Percentiles rank a stretch among this genome's conserved stretches.
These are phyloP conservation scores for Scheffersomyces lignicola DNA, from an alignment of 1,139 yeast species.

Conservation along the genomic window DNA sequence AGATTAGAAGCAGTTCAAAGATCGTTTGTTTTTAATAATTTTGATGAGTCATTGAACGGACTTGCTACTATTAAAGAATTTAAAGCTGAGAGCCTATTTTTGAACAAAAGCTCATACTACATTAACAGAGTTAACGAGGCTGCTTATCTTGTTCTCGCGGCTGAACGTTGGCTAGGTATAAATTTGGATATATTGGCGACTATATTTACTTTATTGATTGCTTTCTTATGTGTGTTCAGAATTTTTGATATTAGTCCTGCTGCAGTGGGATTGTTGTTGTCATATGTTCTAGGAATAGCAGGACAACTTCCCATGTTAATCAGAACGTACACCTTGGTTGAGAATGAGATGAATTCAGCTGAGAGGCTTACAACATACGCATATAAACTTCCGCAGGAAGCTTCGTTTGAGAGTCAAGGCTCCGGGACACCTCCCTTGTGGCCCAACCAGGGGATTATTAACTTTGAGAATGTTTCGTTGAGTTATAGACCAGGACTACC, in stretches of 20 bases:
- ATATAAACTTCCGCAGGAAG: constrained; percentile 38
- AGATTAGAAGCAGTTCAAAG: constrained; percentile 44
- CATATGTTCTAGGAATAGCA: constrained; percentile 55
- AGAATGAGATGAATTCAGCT: constrained; percentile 83
- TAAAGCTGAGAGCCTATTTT: constrained; percentile 48
- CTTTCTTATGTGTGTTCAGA: constrained; percentile 62
- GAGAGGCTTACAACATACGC: constrained; percentile 79
- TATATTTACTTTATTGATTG: constrained; percentile 43
- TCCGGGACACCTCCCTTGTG: constrained; percentile 51
- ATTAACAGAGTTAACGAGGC: constrained; percentile 73
- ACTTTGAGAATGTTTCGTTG: constrained; percentile 58
- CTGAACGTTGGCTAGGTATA: constrained; percentile 78
- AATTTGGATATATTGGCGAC: constrained; percentile 59
- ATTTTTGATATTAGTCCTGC: constrained; percentile 65
- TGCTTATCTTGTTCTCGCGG: constrained; percentile 61
- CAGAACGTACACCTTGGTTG: constrained; percentile 64
- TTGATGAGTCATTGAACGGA: constrained; percentile 75
- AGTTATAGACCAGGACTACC: constrained; percentile 79
- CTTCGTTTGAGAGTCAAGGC: constrained; percentile 47
- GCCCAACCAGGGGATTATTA: constrained; percentile 50
- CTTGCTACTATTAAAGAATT: constrained; percentile 70
- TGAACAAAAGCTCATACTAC: constrained; percentile 45
- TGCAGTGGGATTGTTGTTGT: constrained; percentile 68
- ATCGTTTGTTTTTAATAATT: constrained; percentile 53
- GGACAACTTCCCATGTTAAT: constrained; percentile 48